A percentile compares a stretch with the other conserved stretches of the same genome.
These are phyloP conservation scores for Colletotrichum cordylinicola DNA, from an alignment of 2,329 filamentous ascomycete genomes.

Conservation along the genomic window DNA sequence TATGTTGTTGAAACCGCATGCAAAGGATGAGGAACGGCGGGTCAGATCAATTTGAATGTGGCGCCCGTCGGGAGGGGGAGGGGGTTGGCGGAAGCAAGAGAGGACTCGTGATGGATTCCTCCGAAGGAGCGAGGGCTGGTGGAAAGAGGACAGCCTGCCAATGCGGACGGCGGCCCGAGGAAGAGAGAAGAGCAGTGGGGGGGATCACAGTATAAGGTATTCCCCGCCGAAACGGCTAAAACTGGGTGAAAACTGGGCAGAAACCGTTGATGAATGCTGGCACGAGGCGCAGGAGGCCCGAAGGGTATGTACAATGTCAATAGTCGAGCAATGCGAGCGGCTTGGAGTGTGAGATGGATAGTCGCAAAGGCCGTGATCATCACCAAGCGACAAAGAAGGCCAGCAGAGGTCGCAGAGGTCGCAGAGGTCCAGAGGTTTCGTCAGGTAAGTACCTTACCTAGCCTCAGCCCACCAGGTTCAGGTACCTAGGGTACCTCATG, in stretches of 20 bases:
- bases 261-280: constrained; percentile 5
- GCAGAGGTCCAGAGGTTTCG: neutral
- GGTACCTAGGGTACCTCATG: neutral
- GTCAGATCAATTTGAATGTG: neutral
- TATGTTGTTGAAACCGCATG: constrained; percentile 8
- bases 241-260: constrained; percentile 11
- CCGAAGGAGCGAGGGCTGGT: constrained; percentile 11
- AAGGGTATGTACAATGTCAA: constrained; percentile 7
- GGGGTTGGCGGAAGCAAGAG: neutral
- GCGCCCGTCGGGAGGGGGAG: neutral
- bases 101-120: constrained; percentile 4
- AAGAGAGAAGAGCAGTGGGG: constrained; percentile 8
- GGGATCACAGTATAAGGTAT: constrained; percentile 13
- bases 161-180: constrained; percentile 15
- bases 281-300: constrained; percentile 16
- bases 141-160: constrained; percentile 11
- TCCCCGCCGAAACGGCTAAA: constrained; percentile 21
- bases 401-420: neutral
- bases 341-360: neutral
- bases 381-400: neutral
- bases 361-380: constrained; percentile 1
- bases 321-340: neutral
- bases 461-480: neutral
- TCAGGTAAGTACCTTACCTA: neutral
- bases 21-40: neutral